Evolutionary conservation across 345 rosid species (phyloP).

Genomic region (Syzygium aqueum): DNA sequence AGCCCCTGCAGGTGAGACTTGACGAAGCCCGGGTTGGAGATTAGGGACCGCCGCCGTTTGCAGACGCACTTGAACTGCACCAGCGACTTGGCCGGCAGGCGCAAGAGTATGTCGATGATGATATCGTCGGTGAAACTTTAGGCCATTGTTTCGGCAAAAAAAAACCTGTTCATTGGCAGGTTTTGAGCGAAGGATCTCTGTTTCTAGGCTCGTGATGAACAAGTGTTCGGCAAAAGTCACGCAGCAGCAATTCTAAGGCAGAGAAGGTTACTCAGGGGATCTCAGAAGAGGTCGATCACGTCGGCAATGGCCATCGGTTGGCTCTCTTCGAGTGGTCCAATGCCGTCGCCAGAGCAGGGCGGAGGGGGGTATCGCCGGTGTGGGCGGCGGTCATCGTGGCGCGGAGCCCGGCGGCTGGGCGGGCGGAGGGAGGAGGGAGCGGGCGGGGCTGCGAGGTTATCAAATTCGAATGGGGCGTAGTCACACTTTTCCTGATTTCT

Average conservation of each 20-base stretch:
- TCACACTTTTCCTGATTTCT: too few relatives aligned
- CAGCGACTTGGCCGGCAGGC: constrained; percentile 7
- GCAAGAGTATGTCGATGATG: not conserved
- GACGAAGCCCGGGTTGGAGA: not conserved
- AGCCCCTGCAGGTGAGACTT: not conserved
- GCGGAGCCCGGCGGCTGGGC: too few relatives aligned
- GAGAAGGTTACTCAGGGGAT: not conserved
- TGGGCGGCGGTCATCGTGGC: too few relatives aligned
- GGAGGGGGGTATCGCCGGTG: too few relatives aligned
- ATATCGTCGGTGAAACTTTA: not conserved
- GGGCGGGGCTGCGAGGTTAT: too few relatives aligned
- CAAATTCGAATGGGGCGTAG: too few relatives aligned
- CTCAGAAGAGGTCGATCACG: not conserved
- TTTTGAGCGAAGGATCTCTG: too few relatives aligned
- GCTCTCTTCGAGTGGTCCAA: too few relatives aligned
- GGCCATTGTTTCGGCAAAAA: not conserved
- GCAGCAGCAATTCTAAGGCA: too few relatives aligned
- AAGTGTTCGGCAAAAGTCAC: not conserved
- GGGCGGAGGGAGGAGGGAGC: too few relatives aligned
- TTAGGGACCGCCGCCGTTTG: constrained; percentile 1
- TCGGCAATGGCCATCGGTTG: not conserved
- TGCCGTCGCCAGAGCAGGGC: too few relatives aligned
- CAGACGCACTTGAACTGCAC: not conserved
- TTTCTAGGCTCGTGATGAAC: not conserved
- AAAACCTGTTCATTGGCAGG: too few relatives aligned